These are phyloP conservation scores for Thelonectria olida DNA, from an alignment of 2,329 filamentous ascomycete genomes.

Conservation along the genomic window DNA sequence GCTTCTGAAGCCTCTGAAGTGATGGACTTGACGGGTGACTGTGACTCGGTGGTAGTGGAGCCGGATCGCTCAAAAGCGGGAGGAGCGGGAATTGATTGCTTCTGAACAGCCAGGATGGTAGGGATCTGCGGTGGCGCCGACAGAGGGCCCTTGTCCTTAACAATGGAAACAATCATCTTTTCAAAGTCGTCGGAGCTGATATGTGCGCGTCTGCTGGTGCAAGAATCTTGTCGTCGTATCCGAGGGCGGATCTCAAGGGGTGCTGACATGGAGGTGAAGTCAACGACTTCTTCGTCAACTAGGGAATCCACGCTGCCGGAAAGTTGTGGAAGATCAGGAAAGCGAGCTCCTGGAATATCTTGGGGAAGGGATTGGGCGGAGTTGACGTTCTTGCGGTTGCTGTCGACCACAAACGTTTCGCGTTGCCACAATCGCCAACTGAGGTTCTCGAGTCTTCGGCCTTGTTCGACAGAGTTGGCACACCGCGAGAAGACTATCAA, in stretches of 20 bases:
- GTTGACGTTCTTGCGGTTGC: constrained; percentile 63
- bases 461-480: constrained; percentile 92
- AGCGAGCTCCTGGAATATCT: constrained; percentile 56
- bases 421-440: constrained; percentile 96
- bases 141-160: constrained; percentile 79
- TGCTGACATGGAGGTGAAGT: constrained; percentile 63
- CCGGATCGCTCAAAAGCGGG: constrained; percentile 52
- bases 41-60: constrained; percentile 56
- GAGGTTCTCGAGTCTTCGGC: constrained; percentile 90
- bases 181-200: constrained; percentile 93
- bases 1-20: constrained; percentile 52
- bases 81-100: constrained; percentile 50
- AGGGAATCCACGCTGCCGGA: constrained; percentile 82
- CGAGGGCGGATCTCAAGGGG: constrained; percentile 73
- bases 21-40: constrained; percentile 66
- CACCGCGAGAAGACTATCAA: constrained; percentile 88
- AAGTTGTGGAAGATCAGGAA: constrained; percentile 72
- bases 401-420: constrained; percentile 77
- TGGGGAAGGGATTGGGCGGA: constrained; percentile 58
- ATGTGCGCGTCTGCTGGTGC: constrained; percentile 77
- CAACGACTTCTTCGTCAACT: constrained; percentile 72
- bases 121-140: constrained; percentile 49
- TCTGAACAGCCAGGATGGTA: constrained; percentile 48
- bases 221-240: constrained; percentile 76
- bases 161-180: constrained; percentile 93